phyloP scores from a whole-genome alignment of 192 early-diverging fungal species.

The Coemansia sp. region DNA sequence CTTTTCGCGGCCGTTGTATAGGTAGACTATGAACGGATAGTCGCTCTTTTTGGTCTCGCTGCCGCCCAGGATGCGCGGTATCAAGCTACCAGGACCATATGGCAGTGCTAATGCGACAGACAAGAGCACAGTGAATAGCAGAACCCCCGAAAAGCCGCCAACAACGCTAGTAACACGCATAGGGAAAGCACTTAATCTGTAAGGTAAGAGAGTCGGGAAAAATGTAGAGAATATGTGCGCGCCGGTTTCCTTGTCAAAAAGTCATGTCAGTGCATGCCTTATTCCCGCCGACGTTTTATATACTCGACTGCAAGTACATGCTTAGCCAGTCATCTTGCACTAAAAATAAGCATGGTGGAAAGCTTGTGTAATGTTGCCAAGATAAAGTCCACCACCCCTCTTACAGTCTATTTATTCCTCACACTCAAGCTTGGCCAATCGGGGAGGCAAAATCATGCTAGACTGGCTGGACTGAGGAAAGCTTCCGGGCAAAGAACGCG shows the following conservation, averaged over 20 bases:
- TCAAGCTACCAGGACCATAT: constrained; percentile 10
- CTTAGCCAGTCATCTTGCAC: not conserved
- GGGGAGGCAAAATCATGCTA: too few relatives aligned
- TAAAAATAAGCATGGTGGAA: not conserved
- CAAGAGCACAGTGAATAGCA: not conserved
- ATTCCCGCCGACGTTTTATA: not conserved
- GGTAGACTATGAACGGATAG: constrained; percentile 49
- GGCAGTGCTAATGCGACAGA: not conserved
- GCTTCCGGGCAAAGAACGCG: too few relatives aligned
- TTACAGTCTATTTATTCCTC: not conserved
- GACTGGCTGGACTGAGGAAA: not conserved
- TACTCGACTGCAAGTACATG: not conserved
- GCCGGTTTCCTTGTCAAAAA: not conserved
- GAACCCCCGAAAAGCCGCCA: not conserved
- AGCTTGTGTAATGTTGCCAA: constrained; percentile 8
- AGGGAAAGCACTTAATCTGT: not conserved
- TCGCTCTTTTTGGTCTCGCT: constrained; percentile 19
- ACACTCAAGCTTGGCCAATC: not conserved
- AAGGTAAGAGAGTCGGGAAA: not conserved
- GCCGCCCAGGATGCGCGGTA: constrained; percentile 53
- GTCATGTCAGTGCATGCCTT: not conserved
- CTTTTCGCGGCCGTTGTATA: constrained; percentile 30
- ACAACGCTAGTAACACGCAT: not conserved
- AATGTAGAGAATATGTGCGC: not conserved
- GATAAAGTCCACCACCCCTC: not conserved